Base-by-base conservation (phyloP, 176 grass and related monocot genomes). In the Rhipidocladum racemiflorum region DNA sequence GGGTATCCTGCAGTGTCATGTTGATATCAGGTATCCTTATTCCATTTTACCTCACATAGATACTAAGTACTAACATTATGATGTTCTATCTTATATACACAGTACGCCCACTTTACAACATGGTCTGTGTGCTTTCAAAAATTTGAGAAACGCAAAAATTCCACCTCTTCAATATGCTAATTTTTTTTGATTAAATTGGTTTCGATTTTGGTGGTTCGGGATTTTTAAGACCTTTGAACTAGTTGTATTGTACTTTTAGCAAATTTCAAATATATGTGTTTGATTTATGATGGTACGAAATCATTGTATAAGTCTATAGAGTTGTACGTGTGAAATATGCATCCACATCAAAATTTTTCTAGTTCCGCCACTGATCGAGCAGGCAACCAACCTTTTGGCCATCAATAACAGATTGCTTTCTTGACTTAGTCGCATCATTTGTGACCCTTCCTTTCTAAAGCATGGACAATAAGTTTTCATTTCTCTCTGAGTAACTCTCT, bases 1-100 rank as follows among this genome's bases (percentile, higher is more conserved):
- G 15, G 55, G 25, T 32, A 62, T 59, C 42, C 12, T 32, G 39
- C 25, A 23, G 4, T 70, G 7, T 46, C 42, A 54, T 59, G 53
- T 45, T 70, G 9, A 72, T 82, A 61, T 35, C 44, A 25, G 54
- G 60, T 49, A 82, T 27, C 55, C 55, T 16, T 73, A 29, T 70
- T 70, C 24, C 46, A 4, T 49, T 71, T 48, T 49, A 20, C 25
- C 12, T 29, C 1, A 27, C 23, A 60, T 42, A n/a, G 36, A 43
- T 43, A 4, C 36, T 7, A 5, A 59, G 24, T 43, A 4, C 36
- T 7, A 5, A 59, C 10, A 61, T 29, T 13, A 35, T 18, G 62
- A 25, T 79, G 32, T 67, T 46, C 45, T 73, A 80, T 54, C 68
- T 65, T 63, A 16, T 80, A 67, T 13, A 54, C 43, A 54, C 72